Evolutionary conservation across 306 rosid genomes (phyloP), one percentile per base, ranked within the genome.

Genomic region (Lathyrus tuberosus): DNA sequence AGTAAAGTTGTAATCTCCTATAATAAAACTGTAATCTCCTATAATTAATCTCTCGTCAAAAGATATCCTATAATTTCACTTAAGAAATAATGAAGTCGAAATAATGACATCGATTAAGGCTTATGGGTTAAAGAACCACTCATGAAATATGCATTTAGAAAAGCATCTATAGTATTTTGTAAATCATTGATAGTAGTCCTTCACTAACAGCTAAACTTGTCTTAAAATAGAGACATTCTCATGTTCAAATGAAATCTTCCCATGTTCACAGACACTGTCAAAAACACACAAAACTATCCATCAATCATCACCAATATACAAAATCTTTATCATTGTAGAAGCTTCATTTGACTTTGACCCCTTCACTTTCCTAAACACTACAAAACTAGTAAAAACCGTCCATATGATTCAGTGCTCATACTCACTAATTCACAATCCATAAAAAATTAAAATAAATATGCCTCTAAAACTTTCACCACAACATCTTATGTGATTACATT

Each of bases 381-480:
- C 22, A 6, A 31, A 43, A 20, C 68, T 62, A 77, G 61, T 59
- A 75, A 75, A 64, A 76, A 75, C 88, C 85, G 13, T 77, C 73
- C 91, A 86, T 84, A 83, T 85, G 86, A 77, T 15, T 18, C 8
- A 33, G 65, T 54, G 56, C 80, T 69, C 76, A 71, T 74, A 51
- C 73, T 42, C 44, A 67, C 65, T 75, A 61, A 51, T 68, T 24
- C 44, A 67, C 65, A 77, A 54, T 10, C 20, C 12, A 44, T 16
- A 2, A 16, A 11, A 53, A 17, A 65, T 65, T 26, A 51, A 72
- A 71, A 53, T 72, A 33, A 72, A 67, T 78, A 78, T 74, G 73
- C 77, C 83, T 75, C 75, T 57, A 65, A 48, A 44, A 48, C 67
- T 41, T 69, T 77, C 77, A 37, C 73, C 65, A 37, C 76, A 86